Base-by-base conservation (phyloP, 2,329 filamentous ascomycete species). In the Conoideocrella luteorostrata region DNA sequence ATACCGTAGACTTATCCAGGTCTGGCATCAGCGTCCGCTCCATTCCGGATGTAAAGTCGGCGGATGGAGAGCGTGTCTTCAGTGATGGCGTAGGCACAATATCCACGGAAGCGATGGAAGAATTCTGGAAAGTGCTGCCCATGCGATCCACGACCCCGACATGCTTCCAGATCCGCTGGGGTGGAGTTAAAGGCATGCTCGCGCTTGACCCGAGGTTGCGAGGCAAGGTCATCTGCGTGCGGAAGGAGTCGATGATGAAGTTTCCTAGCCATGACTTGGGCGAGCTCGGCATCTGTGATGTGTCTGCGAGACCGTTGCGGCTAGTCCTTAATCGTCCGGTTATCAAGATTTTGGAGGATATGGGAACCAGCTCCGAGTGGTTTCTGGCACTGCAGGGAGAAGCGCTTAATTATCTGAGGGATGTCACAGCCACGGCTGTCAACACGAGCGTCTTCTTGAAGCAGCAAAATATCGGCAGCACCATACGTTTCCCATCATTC, bases 331-430 rank as follows among this genome's bases (percentile, higher is more conserved):
- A 94, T 55, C 80, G 84, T 1, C 86, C 87, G 51, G 71, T 90
- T 48, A 88, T 94, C 64, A 94, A 94, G 58, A 88, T 94, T 5
- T 61, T 95, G 1, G 39, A 95, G 56, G 88, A 94, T 51, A 80
- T 91, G 60, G 73, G 75, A 0, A 79, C 85, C 0, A 57, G 69
- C 0, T 56, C 66, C 1, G 44, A 62, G 0, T 83, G 77, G 58
- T 91, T 95, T 50, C 56, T 84, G 10, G 55, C 69, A 0, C 63
- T 87, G 1, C 88, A 93, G 59, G 65, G 69, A 1, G 65, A 67
- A n/a, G 82, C 82, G 22, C 64, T 93, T 4, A 51, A 71, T 0
- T 66, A 72, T 11, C 66, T 94, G 4, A 74, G 78, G 3, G 62
- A 63, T 10, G 78, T 84, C 37, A 82, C 82, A 0, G 64, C 71